Base-by-base conservation (phyloP, 805 yeast species). In the Ogataea ganodermae region DNA sequence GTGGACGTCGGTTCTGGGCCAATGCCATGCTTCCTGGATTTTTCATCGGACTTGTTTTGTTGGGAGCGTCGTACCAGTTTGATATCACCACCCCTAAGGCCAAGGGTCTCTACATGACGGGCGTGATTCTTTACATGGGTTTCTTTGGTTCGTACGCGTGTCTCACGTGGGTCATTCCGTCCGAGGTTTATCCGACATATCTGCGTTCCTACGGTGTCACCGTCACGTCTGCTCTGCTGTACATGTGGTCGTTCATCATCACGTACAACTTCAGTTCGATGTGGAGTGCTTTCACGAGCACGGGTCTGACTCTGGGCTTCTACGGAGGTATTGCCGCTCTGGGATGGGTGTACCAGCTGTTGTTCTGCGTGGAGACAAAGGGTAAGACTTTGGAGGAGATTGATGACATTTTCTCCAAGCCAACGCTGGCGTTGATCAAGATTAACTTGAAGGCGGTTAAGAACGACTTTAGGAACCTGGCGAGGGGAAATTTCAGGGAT, bases 311-410 rank as follows among this genome's bases (percentile, higher is more conserved):
- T 6, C 65, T 81, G 40, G 87, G 87, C 0, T 83, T 83, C 73
- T 83, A 79, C 57, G 87, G 86, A 42, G 86, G 86, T 38, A 74
- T 83, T 57, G 84, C 85, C 1, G 74, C 78, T 46, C 46, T 81
- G 23, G 86, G 84, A 45, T 66, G 76, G 56, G 57, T 78, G 44
- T 78, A 78, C 63, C 83, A 78, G 63, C 52, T 71, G 49, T 60
- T 81, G 51, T 78, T 80, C 66, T 80, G 82, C 78, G 87, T 85
- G 31, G 89, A 84, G 67, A 84, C 89, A 28, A 83, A 83, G 68
- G 83, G 78, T 57, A 80, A 77, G 68, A 80, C 89, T 12, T 73
- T 84, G 61, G 90, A 84, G 67, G 89, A 84, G 66, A 79, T 84
- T 50, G 89, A 84, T 60, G 83, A 77, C 42, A 69, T 83, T 40